Evolutionary conservation across 2,329 filamentous ascomycete species (phyloP).

Genomic region (Aureobasidium sp.): DNA sequence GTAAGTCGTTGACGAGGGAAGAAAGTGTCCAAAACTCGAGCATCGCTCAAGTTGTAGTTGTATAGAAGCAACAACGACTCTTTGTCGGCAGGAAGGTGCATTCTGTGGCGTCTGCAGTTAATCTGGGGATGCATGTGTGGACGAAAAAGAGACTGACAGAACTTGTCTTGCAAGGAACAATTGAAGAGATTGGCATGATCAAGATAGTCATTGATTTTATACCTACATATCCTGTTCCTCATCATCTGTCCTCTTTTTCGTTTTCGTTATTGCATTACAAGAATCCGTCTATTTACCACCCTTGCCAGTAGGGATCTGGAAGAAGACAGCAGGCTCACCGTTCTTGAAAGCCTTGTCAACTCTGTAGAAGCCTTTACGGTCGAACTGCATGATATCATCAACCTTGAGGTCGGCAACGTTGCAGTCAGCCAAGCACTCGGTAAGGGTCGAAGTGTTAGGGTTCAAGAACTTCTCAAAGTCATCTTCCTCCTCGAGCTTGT

Average conservation of each 20-base stretch:
- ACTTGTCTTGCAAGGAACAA: background rate
- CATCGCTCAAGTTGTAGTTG: background rate
- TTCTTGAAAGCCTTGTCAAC: slow-evolving; percentile 59
- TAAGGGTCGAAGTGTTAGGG: slow-evolving; percentile 63
- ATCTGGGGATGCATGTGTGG: background rate
- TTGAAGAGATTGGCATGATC: background rate
- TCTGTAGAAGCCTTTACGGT: slow-evolving; percentile 85
- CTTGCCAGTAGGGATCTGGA: slow-evolving; percentile 63
- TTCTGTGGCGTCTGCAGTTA: background rate
- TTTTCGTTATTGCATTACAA: background rate
- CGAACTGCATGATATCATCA: slow-evolving; percentile 90
- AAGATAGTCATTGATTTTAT: background rate
- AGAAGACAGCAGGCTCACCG: slow-evolving; percentile 54
- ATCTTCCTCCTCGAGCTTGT: slow-evolving; percentile 80
- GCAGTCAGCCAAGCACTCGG: slow-evolving; percentile 68
- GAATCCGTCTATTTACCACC: slow-evolving; percentile 24
- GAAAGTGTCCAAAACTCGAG: background rate
- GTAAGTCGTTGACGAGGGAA: background rate
- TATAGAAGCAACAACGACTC: background rate
- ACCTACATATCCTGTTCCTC: background rate
- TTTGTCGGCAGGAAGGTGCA: background rate
- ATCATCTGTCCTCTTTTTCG: background rate
- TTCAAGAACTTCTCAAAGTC: slow-evolving; percentile 63
- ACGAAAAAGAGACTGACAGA: background rate
- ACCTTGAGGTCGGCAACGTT: slow-evolving; percentile 71